Percentiles rank a stretch among this genome's conserved stretches.
Evolutionary conservation across 1,139 yeast genomes (phyloP).

Genomic region (Yamadazyma triangularis): DNA sequence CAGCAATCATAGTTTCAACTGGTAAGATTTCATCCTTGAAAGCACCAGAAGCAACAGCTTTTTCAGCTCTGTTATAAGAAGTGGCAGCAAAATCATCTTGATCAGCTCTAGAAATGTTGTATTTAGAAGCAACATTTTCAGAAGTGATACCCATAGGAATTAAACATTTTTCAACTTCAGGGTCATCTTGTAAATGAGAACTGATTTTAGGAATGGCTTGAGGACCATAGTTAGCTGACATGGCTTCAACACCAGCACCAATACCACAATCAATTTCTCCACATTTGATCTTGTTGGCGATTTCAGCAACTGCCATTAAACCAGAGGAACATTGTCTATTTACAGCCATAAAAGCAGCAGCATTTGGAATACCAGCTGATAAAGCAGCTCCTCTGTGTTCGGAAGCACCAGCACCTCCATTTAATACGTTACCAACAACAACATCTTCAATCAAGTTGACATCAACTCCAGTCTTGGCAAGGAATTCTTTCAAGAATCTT

Average conservation of each 20-base stretch:
- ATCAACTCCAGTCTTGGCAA: constrained; percentile 60
- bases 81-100: constrained; percentile 88
- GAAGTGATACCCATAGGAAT: constrained; percentile 78
- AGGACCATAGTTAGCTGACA: constrained; percentile 82
- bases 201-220: constrained; percentile 63
- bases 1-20: constrained; percentile 49
- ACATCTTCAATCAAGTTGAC: constrained; percentile 72
- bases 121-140: constrained; percentile 43
- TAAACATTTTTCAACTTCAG: constrained; percentile 29
- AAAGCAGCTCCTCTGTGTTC: constrained; percentile 80
- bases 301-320: constrained; percentile 80
- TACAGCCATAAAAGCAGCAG: constrained; percentile 73
- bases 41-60: constrained; percentile 63
- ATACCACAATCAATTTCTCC: constrained; percentile 92
- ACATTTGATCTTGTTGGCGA: constrained; percentile 79
- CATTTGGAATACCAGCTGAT: constrained; percentile 47
- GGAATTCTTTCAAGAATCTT: constrained; percentile 57
- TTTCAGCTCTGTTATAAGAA: constrained; percentile 80
- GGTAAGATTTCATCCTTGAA: constrained; percentile 88
- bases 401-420: constrained; percentile 87
- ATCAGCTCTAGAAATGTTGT: constrained; percentile 56
- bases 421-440: constrained; percentile 83
- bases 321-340: constrained; percentile 97
- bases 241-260: constrained; percentile 90
- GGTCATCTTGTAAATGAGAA: constrained; percentile 28